These are phyloP conservation scores for Willaertia magna DNA, from an alignment of 208 protist species.

Conservation along the genomic window DNA sequence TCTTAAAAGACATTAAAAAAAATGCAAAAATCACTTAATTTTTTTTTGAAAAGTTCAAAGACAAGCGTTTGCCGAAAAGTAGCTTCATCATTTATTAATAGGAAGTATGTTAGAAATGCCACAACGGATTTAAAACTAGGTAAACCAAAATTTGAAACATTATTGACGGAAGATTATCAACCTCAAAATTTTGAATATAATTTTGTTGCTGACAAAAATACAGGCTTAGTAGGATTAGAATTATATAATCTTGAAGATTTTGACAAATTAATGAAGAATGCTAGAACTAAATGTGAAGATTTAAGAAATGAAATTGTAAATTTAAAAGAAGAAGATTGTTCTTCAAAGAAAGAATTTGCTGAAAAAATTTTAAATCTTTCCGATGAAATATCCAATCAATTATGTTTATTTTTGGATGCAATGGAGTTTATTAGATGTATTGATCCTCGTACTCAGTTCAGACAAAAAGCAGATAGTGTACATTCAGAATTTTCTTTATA, in stretches of 20 bases:
- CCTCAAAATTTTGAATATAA: background rate
- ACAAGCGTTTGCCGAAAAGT: too few species aligned
- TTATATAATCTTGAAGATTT: background rate
- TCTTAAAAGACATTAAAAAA: too few species aligned
- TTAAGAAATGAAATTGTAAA: background rate
- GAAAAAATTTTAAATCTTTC: slow-evolving; percentile 43
- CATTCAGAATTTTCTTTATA: slow-evolving; percentile 68
- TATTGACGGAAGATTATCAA: background rate
- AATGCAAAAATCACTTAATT: too few species aligned
- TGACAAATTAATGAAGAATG: background rate
- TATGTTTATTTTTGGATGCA: slow-evolving; percentile 71
- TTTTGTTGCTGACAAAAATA: background rate
- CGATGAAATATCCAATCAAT: slow-evolving; percentile 69
- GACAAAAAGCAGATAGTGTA: slow-evolving; percentile 49
- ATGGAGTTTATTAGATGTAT: slow-evolving; percentile 76
- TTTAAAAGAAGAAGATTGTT: background rate
- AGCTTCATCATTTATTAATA: too few species aligned
- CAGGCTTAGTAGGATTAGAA: background rate
- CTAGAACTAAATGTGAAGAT: background rate
- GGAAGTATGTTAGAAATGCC: too few species aligned
- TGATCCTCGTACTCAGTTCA: slow-evolving; percentile 63
- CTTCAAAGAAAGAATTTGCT: background rate
- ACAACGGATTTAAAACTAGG: too few species aligned
- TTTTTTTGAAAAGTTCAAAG: too few species aligned
- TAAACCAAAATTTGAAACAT: background rate